Percentiles rank a stretch among this genome's conserved stretches.
Conservation (phyloP, 805 yeast species). For the Cyberlindnera misumaiensis region DNA sequence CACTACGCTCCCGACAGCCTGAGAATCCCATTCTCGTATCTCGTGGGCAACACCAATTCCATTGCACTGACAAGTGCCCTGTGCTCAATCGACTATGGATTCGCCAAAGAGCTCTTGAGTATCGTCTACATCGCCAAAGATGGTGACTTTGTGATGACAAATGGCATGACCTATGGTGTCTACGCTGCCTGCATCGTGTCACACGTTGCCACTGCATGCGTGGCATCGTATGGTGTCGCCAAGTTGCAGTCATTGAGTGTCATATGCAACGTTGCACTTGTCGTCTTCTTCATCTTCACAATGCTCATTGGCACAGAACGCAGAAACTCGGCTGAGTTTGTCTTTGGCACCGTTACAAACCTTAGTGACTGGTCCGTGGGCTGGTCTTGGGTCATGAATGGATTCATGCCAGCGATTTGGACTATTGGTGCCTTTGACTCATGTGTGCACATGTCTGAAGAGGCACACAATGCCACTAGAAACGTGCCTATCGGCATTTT, state of each 20-base stretch:
- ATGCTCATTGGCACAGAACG: conserved; percentile 49
- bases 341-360: conserved; percentile 47
- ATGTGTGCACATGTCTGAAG: conserved; percentile 67
- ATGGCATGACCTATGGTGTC: conserved; percentile 54
- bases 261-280: conserved; percentile 42
- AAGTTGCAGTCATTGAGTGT: conserved; percentile 55
- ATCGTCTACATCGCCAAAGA: conserved; percentile 49
- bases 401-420: conserved; percentile 64
- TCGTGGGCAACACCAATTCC: conserved; percentile 64
- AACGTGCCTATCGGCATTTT: conserved; percentile 61
- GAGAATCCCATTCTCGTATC: conserved; percentile 48
- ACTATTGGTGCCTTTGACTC: conserved; percentile 70
- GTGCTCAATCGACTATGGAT: conserved; percentile 66
- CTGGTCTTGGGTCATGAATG: conserved; percentile 43
- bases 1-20: conserved; percentile 52
- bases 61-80: conserved; percentile 60
- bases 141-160: conserved; percentile 48
- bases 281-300: conserved; percentile 53
- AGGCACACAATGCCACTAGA: conserved; percentile 51
- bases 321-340: conserved; percentile 40
- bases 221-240: conserved; percentile 52
- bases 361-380: conserved; percentile 49
- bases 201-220: conserved; percentile 46
- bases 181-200: conserved; percentile 53
- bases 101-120: conserved; percentile 52